Percentiles rank a stretch among this genome's conserved stretches.
Evolutionary conservation across 1,284 basidiomycete species (phyloP).

Genomic region (Volvariella surrecta): DNA sequence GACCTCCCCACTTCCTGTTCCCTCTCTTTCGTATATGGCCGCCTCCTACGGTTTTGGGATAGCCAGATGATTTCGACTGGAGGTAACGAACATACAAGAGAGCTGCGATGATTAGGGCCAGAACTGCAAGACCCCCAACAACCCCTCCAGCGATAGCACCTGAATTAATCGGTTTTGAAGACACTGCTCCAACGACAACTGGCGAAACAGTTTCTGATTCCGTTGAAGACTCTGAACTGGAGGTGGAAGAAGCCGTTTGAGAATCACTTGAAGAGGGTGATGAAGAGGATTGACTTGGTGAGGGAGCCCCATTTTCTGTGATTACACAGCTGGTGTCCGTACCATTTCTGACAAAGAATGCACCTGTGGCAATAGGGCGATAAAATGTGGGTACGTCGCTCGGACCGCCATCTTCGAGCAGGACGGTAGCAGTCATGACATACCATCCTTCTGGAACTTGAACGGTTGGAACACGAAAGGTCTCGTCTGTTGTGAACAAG

Average conservation of each 20-base stretch:
- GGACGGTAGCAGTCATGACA: conserved; percentile 15
- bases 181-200: conserved; percentile 11
- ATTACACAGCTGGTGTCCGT: conserved; percentile 28
- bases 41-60: conserved; percentile 1
- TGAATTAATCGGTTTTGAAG: conserved; percentile 19
- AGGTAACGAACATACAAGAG: conserved; percentile 24
- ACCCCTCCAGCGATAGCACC: conserved; percentile 33
- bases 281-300: conserved; percentile 12
- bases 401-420: conserved; percentile 10
- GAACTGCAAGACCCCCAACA: conserved; percentile 26
- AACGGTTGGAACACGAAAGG: conserved; percentile 15
- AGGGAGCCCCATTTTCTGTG: conserved; percentile 7
- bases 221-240: not conserved
- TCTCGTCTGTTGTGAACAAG: conserved; percentile 15
- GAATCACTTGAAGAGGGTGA: conserved; percentile 13
- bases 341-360: conserved; percentile 32
- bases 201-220: not conserved
- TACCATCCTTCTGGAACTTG: conserved; percentile 37
- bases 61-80: conserved; percentile 13
- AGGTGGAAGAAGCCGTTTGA: conserved; percentile 6
- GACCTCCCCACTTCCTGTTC: conserved; percentile 4
- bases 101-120: conserved; percentile 21
- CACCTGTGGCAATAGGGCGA: conserved; percentile 13
- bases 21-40: not conserved
- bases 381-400: not conserved